Evolutionary conservation across 192 early-diverging fungal species (phyloP), one percentile per base, ranked within the genome.

Genomic region (Podila clonocystis): DNA sequence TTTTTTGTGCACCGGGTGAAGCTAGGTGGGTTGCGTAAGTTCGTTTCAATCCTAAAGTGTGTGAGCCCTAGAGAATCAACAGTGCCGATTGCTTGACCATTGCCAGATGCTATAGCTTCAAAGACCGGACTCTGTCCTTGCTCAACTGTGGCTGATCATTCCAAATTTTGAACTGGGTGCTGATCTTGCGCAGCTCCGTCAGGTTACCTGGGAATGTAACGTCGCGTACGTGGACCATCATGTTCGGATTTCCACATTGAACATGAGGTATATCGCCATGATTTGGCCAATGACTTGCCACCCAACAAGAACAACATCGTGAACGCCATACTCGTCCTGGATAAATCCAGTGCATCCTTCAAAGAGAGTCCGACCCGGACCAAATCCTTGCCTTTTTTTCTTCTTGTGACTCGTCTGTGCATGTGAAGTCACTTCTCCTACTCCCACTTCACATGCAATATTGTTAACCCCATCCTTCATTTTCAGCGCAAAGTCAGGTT

Each of bases 331-430:
- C 55, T 48, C 7, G 24, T 65, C 68, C 31, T 62, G 20, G 52
- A 76, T 70, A 20, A 70, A 66, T 76, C 74, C 57, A 76, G 58
- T 45, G 74, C 63, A 33, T 76, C 68, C 49, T 70, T 70, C 57
- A 76, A 52, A 45, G 62, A 52, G 52, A 70, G 55, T 31, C 63
- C 63, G 4, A 76, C 48, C 55, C 74, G 74, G 48, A 76, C 67
- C 63, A 76, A 61, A 62, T 76, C 74, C 49, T 55, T 70, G 4
- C 58, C 59, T 63, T 65, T 76, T 76, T 66, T 76, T 70, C 49
- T 68, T 75, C 45, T 60, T 65, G 61, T 58, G 49, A n/a, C n/a
- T 20, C 52, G 66, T 70, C 29, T 76, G 68, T 8, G 62, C 55
- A 31, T 60, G 63, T 6, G 74, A 75, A 13, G 66, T 75, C 15